Percentiles rank a stretch among this genome's conserved stretches.
phyloP scores from a whole-genome alignment of 2,329 filamentous ascomycete genomes.

The Fusarium sp. region DNA sequence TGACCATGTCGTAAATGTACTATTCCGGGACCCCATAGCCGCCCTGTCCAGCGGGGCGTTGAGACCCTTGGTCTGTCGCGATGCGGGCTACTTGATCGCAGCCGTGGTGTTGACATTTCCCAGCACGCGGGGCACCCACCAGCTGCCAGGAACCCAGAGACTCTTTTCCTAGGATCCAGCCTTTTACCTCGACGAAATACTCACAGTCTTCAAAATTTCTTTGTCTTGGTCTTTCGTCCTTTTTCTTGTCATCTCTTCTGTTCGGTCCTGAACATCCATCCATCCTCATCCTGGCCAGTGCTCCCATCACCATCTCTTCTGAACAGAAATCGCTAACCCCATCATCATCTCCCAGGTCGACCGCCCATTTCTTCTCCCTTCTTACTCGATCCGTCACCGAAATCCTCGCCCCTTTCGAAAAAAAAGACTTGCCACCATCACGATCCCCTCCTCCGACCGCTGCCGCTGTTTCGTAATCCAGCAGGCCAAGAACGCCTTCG shows the following conservation, averaged over 20 bases:
- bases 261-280: constrained; percentile 12
- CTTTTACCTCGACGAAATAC: neutral
- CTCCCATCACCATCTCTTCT: neutral
- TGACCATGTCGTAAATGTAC: neutral
- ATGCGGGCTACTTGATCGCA: too few relatives aligned
- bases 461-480: neutral
- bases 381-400: neutral
- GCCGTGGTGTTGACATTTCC: neutral
- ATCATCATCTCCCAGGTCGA: neutral
- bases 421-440: too few relatives aligned
- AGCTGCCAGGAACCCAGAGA: neutral
- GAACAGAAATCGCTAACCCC: constrained; percentile 8
- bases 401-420: neutral
- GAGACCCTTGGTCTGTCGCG: accelerated
- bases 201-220: neutral
- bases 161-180: neutral
- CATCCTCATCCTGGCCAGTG: constrained; percentile 13
- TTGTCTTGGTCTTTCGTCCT: neutral
- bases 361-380: neutral
- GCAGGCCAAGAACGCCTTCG: neutral
- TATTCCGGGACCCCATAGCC: neutral
- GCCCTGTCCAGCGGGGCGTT: accelerated
- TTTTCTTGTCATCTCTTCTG: neutral
- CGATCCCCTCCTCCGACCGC: neutral
- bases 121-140: neutral